Evolutionary conservation across 805 yeast species (phyloP).

Genomic region (Diddensiella transvaalensis): DNA sequence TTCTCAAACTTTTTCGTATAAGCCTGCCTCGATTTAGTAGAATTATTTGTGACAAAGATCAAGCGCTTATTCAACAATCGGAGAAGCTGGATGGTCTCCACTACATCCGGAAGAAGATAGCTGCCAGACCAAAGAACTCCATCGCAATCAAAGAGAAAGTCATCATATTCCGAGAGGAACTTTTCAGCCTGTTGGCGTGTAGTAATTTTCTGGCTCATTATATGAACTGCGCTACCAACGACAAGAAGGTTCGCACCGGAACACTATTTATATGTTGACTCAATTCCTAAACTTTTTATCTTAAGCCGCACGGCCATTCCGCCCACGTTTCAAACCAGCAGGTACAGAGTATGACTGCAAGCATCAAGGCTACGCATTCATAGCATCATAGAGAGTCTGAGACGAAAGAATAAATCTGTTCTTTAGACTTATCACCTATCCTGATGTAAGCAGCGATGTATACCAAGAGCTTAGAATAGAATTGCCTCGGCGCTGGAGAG

Average conservation of each 20-base stretch:
- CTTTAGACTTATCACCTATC: no score
- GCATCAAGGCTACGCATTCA: no score
- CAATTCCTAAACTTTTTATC: not conserved
- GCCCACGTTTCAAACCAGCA: no score
- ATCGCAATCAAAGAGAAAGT: conserved; percentile 93
- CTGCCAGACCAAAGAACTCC: conserved; percentile 95
- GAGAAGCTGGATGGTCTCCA: conserved; percentile 68
- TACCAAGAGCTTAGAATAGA: no score
- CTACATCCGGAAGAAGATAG: conserved; percentile 70
- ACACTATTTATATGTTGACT: not conserved
- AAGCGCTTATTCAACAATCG: conserved; percentile 56
- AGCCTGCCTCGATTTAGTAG: conserved; percentile 80
- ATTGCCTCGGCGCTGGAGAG: no score
- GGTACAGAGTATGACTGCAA: no score
- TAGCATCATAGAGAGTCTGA: no score
- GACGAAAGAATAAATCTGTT: no score
- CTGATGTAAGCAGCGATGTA: no score
- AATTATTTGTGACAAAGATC: conserved; percentile 91
- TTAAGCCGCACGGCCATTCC: not conserved
- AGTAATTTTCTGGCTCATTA: conserved; percentile 21
- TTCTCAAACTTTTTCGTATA: conserved; percentile 73
- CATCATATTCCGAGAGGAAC: conserved; percentile 67
- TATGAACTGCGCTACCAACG: no score
- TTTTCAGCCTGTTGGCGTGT: conserved; percentile 32
- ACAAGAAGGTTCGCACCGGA: not conserved